phyloP scores from a whole-genome alignment of 202 grass and related monocot genomes.

The Zizania palustris region DNA sequence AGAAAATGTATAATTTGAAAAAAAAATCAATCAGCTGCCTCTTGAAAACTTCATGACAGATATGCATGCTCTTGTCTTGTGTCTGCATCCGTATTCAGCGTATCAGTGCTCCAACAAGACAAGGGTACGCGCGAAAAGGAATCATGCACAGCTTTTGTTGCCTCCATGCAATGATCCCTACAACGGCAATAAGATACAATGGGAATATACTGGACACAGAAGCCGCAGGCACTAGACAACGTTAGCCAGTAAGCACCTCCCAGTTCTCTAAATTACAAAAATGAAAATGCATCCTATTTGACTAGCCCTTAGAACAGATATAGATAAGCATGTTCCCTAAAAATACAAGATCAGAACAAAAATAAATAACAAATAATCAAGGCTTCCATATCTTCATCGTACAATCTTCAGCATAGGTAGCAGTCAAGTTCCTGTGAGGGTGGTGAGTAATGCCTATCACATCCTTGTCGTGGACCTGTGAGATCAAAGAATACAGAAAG shows the following conservation, averaged over 20 bases:
- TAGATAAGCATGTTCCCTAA: slow-evolving; percentile 30
- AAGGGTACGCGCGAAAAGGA: too few relatives aligned
- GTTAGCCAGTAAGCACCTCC: slow-evolving; percentile 4
- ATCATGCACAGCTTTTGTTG: background rate
- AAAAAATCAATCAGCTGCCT: too few relatives aligned
- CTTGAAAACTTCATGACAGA: background rate
- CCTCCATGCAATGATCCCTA: background rate
- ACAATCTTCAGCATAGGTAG: slow-evolving; percentile 90
- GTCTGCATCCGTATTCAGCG: too few relatives aligned
- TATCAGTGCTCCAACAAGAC: too few relatives aligned
- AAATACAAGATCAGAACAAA: slow-evolving; percentile 30
- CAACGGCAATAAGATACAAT: background rate
- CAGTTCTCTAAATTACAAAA: slow-evolving; percentile 41
- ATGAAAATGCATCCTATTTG: slow-evolving; percentile 22
- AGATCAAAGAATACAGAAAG: slow-evolving; percentile 16
- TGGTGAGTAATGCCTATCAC: slow-evolving; percentile 92
- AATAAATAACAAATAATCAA: slow-evolving; percentile 42
- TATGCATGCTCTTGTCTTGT: too few relatives aligned
- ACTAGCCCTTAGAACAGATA: slow-evolving; percentile 22
- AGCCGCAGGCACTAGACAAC: background rate
- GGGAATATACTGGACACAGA: background rate
- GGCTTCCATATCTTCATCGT: slow-evolving; percentile 97
- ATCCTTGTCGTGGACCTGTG: slow-evolving; percentile 93
- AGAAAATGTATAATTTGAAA: too few relatives aligned
- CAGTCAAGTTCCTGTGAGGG: slow-evolving; percentile 90